A percentile compares a stretch with the other conserved stretches of the same genome.
Evolutionary conservation across 2,329 filamentous ascomycete species (phyloP).

Genomic region (Cladophialophora bantiana): DNA sequence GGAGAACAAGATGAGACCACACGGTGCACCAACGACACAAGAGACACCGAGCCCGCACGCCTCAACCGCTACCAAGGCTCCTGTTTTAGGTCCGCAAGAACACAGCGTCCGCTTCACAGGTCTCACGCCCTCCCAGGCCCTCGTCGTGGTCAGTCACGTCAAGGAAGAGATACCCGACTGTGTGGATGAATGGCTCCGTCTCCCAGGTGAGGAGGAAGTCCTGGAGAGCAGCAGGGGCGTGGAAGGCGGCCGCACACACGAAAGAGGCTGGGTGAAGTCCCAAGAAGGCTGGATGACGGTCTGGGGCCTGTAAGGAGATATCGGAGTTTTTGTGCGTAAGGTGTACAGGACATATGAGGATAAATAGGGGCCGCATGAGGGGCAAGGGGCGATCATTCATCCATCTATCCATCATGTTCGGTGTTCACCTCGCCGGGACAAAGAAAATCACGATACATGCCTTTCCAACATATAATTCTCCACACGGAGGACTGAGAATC

Average conservation of each 20-base stretch:
- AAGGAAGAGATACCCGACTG: conserved; percentile 87
- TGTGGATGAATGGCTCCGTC: conserved; percentile 82
- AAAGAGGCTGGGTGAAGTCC: conserved; percentile 29
- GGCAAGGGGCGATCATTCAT: too few species aligned
- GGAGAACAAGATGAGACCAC: conserved; percentile 47
- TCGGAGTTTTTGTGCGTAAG: too few species aligned
- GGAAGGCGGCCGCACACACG: conserved; percentile 29
- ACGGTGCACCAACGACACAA: conserved; percentile 40
- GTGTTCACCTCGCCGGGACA: too few species aligned
- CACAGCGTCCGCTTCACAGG: conserved; percentile 58
- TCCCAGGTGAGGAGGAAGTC: conserved; percentile 61
- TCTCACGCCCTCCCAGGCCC: conserved; percentile 73
- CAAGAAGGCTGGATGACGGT: conserved; percentile 39
- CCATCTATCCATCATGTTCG: too few species aligned
- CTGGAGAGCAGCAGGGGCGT: conserved; percentile 32
- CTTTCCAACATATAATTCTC: too few species aligned
- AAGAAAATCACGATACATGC: too few species aligned
- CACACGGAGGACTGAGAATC: too few species aligned
- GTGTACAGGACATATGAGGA: too few species aligned
- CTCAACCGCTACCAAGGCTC: background rate
- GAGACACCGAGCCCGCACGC: background rate
- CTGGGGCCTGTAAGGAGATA: conserved; percentile 33
- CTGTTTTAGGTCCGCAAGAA: too few species aligned
- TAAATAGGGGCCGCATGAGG: too few species aligned
- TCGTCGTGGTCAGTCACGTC: conserved; percentile 92